A percentile compares a stretch with the other conserved stretches of the same genome.
Evolutionary conservation across 1,139 yeast genomes (phyloP).

Genomic region (Yamadazyma trypodendri): DNA sequence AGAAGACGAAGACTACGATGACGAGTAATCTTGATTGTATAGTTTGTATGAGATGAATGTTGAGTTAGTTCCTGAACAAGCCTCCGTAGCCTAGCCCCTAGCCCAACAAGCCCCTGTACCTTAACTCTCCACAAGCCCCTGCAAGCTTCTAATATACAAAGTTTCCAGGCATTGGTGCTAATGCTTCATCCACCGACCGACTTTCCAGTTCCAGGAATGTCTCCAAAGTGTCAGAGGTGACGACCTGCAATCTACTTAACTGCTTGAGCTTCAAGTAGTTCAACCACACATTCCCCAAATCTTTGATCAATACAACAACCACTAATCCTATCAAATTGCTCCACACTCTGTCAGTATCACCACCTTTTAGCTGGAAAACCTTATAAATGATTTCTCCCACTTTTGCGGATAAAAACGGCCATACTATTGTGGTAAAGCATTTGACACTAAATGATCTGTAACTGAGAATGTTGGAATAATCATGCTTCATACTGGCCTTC

Average conservation of each 20-base stretch:
- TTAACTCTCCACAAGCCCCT: too few relatives aligned
- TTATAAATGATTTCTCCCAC: conserved; percentile 26
- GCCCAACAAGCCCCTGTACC: too few relatives aligned
- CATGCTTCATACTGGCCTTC: conserved; percentile 35
- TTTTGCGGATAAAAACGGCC: conserved; percentile 43
- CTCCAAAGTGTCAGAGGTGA: conserved; percentile 11
- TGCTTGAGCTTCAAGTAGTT: conserved; percentile 27
- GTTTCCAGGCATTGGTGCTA: conserved; percentile 6
- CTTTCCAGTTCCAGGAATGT: background rate
- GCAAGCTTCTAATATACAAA: conserved; percentile 3
- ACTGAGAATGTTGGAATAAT: conserved; percentile 31
- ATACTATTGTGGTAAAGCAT: conserved; percentile 32
- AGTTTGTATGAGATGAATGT: background rate
- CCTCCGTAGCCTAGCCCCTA: too few relatives aligned
- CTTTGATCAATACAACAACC: conserved; percentile 34
- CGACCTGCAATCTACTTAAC: conserved; percentile 20
- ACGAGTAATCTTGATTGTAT: conserved; percentile 36
- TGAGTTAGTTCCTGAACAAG: background rate
- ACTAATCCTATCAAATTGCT: conserved; percentile 34
- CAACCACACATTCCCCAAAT: conserved; percentile 30
- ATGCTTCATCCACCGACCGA: background rate
- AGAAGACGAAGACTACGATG: conserved; percentile 84
- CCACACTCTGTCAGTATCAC: conserved; percentile 1
- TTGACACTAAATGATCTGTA: conserved; percentile 27
- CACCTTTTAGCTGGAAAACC: conserved; percentile 7